A percentile compares a stretch with the other conserved stretches of the same genome.
Conservation (phyloP, 208 protist species). For the Tritrichomonas foetus region DNA sequence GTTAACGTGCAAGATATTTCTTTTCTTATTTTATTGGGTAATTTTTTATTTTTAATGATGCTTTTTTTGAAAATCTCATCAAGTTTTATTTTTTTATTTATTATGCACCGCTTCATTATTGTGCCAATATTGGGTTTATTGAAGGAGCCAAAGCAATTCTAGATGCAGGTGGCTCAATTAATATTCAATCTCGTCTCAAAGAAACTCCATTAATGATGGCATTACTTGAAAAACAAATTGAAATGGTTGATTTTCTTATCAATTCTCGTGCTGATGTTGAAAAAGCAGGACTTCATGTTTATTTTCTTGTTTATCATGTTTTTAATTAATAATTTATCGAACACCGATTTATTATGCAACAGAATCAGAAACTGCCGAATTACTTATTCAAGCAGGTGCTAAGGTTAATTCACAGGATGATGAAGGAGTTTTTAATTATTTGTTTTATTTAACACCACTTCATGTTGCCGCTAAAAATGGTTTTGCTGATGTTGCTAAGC, state of each 20-base stretch:
- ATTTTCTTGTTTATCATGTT: background rate
- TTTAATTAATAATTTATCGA: background rate
- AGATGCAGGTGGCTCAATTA: background rate
- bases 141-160: background rate
- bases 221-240: background rate
- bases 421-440: too few species aligned
- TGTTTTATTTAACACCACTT: background rate
- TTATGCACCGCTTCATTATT: background rate
- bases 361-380: background rate
- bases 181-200: background rate
- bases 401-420: background rate
- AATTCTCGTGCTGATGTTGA: background rate
- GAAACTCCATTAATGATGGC: background rate
- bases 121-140: background rate
- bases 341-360: background rate
- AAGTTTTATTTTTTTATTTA: background rate
- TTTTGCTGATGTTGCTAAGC: background rate
- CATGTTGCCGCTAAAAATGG: slow-evolving; percentile 16
- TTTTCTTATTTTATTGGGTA: background rate
- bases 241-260: slow-evolving; percentile 25
- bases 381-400: background rate
- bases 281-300: background rate
- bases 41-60: background rate
- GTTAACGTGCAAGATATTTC: slow-evolving; percentile 13
- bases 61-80: background rate